These are phyloP conservation scores for Diplocarpon rosae DNA, from an alignment of 2,329 filamentous ascomycete genomes.

Conservation along the genomic window DNA sequence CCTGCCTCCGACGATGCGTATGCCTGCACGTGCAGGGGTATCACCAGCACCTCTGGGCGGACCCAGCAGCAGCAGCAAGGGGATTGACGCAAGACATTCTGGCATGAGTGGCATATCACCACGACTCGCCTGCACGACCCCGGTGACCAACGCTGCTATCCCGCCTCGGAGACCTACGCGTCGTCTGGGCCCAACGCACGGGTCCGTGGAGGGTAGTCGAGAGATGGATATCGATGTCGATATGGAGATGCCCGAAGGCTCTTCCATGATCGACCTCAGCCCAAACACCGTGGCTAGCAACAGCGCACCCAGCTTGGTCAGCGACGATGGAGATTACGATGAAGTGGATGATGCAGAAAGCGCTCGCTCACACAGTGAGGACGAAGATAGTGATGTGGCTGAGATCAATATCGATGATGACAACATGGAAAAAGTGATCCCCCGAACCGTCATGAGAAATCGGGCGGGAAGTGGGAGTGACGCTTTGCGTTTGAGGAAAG, in stretches of 20 bases:
- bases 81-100: conserved; percentile 30
- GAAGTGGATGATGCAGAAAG: conserved; percentile 51
- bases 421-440: conserved; percentile 22
- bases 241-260: conserved; percentile 35
- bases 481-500: conserved; percentile 21
- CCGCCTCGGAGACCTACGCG: conserved; percentile 9
- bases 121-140: conserved; percentile 29
- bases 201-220: conserved; percentile 10
- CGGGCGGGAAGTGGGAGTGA: conserved; percentile 16
- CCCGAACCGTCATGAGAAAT: conserved; percentile 19
- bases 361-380: conserved; percentile 35
- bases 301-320: conserved; percentile 68
- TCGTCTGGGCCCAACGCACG: conserved; percentile 14
- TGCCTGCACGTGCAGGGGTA: conserved; percentile 47
- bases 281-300: conserved; percentile 61
- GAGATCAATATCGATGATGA: conserved; percentile 51
- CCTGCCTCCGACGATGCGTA: conserved; percentile 37
- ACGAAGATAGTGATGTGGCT: conserved; percentile 50
- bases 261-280: conserved; percentile 53
- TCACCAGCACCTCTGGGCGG: conserved; percentile 38
- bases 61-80: conserved; percentile 49
- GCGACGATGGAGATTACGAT: conserved; percentile 70
- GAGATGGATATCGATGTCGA: conserved; percentile 24
- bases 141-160: conserved; percentile 16
- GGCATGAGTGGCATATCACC: conserved; percentile 32